Conservation (phyloP, 352 stramenopile genomes). For the Phytophthora citricola region DNA sequence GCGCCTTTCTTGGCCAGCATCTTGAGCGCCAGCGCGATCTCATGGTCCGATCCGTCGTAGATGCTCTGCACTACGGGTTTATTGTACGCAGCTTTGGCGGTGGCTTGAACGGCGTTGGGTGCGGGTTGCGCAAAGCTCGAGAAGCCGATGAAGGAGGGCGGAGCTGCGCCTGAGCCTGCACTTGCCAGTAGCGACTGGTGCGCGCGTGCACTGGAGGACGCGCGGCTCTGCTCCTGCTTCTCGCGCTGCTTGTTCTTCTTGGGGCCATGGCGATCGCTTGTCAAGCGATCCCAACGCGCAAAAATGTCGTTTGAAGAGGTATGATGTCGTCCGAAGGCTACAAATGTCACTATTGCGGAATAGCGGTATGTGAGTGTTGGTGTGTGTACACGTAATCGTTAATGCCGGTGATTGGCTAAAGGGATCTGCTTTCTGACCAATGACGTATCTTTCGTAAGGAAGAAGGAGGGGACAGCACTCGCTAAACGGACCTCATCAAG, state of each 20-base stretch:
- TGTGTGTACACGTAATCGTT: slow-evolving; percentile 13
- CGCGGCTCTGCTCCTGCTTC: slow-evolving; percentile 83
- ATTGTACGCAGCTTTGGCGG: slow-evolving; percentile 15
- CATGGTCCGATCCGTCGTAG: slow-evolving; percentile 82
- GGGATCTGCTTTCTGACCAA: neutral
- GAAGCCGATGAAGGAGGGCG: slow-evolving; percentile 76
- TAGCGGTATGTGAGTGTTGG: slow-evolving; percentile 29
- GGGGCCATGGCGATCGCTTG: slow-evolving; percentile 31
- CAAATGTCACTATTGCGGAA: too few species aligned
- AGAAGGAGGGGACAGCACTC: slow-evolving; percentile 32
- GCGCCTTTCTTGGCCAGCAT: slow-evolving; percentile 86
- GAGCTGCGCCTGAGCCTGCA: slow-evolving; percentile 17
- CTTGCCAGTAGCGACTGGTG: slow-evolving; percentile 64
- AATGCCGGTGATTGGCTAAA: slow-evolving; percentile 15
- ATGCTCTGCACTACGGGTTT: slow-evolving; percentile 50
- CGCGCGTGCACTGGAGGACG: slow-evolving; percentile 82
- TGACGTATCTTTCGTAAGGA: neutral
- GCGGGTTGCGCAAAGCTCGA: slow-evolving; percentile 57
- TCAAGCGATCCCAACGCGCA: too few species aligned
- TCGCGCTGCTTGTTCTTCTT: slow-evolving; percentile 92
- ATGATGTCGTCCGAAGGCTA: too few species aligned
- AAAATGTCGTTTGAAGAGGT: too few species aligned
- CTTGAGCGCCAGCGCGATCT: slow-evolving; percentile 82
- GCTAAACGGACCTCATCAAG: slow-evolving; percentile 18
- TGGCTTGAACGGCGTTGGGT: slow-evolving; percentile 20